These are phyloP conservation scores for Globisporangium polare DNA, from an alignment of 352 stramenopile genomes.

Conservation along the genomic window DNA sequence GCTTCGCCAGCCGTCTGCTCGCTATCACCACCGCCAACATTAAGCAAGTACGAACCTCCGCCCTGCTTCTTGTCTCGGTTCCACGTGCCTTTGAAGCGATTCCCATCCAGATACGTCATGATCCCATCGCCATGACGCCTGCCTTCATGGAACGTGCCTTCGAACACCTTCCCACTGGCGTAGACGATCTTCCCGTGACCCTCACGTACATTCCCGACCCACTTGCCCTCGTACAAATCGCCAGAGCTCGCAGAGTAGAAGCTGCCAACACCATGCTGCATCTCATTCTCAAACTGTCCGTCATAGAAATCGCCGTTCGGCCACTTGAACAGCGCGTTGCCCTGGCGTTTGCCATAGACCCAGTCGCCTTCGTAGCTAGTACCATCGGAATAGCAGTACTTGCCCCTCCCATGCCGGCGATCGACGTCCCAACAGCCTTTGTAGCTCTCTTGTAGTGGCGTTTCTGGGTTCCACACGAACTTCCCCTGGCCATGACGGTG, in stretches of 20 bases:
- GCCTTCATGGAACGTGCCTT: slow-evolving; percentile 80
- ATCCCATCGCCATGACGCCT: slow-evolving; percentile 68
- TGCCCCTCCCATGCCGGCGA: slow-evolving; percentile 53
- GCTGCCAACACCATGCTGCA: slow-evolving; percentile 75
- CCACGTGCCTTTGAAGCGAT: slow-evolving; percentile 85
- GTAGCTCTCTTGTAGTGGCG: slow-evolving; percentile 67
- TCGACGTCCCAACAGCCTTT: slow-evolving; percentile 68
- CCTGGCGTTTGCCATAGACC: slow-evolving; percentile 60
- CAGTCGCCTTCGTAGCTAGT: slow-evolving; percentile 67
- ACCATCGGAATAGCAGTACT: slow-evolving; percentile 59
- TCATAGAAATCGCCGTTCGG: slow-evolving; percentile 83
- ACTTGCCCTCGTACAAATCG: slow-evolving; percentile 76
- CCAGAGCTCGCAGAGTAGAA: slow-evolving; percentile 48
- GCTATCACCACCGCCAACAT: slow-evolving; percentile 19
- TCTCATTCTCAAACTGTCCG: slow-evolving; percentile 74
- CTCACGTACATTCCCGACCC: slow-evolving; percentile 77
- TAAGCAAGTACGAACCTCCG: slow-evolving; percentile 63
- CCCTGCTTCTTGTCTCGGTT: slow-evolving; percentile 84
- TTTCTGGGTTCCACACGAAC: slow-evolving; percentile 60
- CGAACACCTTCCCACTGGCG: slow-evolving; percentile 77
- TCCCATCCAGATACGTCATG: slow-evolving; percentile 81
- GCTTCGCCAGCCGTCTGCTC: slow-evolving; percentile 6
- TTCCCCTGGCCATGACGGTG: slow-evolving; percentile 46
- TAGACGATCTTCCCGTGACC: slow-evolving; percentile 74
- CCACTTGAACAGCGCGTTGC: slow-evolving; percentile 78